Evolutionary conservation across 768 basidiomycete genomes (phyloP), one percentile per base, ranked within the genome.

Genomic region (Russula ochroleuca): DNA sequence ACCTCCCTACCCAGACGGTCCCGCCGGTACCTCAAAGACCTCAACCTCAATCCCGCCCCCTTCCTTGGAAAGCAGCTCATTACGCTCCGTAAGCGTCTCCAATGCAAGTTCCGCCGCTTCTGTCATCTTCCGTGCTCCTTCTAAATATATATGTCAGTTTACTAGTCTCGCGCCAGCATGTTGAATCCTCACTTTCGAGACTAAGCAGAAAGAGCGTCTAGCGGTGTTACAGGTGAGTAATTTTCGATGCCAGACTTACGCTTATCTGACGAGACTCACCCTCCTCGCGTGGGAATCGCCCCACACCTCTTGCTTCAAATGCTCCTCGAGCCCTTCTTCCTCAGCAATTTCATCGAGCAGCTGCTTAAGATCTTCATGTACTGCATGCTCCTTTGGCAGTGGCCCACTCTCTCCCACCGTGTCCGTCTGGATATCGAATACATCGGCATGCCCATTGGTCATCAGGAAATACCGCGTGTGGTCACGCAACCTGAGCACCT

Each of bases 191-290:
- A 81, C 80, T 77, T 70, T 83, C 81, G 21, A 83, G 73, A 41
- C 76, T 78, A 19, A 83, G 69, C 69, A 77, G 71, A 67, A 81
- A 72, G 25, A 82, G 56, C 2, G 74, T 76, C 81, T 81, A 51
- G 10, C 45, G 9, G n/a, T 7, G 28, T 21, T 15, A 40, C 21
- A 40, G 35, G 65, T 55, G 17, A 52, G 38, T 8, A 21, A 15
- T 14, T 33, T 1, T 15, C 10, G 13, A 23, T 1, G 19, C 13
- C 11, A 45, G 33, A 19, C 2, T 33, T 3, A 52, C 9, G 23
- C 37, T 5, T 15, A 52, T 19, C 53, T 10, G 17, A 19, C 35
- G 0, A 14, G 0, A 71, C 77, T 61, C 57, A 81, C 80, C 71
- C 76, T 78, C 21, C 79, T 72, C 5, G 78, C 72, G 51, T 78